Evolutionary conservation across 371 early-diverging fungal genomes (phyloP), one percentile per base, ranked within the genome.

Genomic region (Cokeromyces recurvatus): DNA sequence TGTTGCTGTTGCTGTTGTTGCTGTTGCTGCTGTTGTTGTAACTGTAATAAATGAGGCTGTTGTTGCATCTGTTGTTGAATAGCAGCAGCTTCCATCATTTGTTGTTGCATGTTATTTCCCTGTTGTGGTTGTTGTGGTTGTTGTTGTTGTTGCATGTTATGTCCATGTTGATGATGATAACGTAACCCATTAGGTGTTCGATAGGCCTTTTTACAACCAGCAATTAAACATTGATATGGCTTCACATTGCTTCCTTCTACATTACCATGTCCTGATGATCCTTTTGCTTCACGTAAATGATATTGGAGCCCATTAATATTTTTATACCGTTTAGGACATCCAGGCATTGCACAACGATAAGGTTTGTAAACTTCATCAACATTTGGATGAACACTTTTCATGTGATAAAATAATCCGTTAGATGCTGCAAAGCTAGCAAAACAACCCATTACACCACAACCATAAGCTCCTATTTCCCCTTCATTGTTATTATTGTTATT

Each of bases 231-330:
- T 43, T 64, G 59, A 44, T 51, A 67, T n/a, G 63, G 55, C 38
- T 59, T 68, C 36, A 24, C 60, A 39, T 45, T 62, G 20, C 51
- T 36, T 20, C 38, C 41, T 22, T 32, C 24, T 23, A 40, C n/a
- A 8, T 48, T 34, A 3, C 66, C 69, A 50, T 74, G 74, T 2
- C 71, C 68, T 14, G 78, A 75, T 2, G 82, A 71, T 3, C 80
- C 81, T 45, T 84, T 84, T 29, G 90, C 86, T 43, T 89, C 85
- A 41, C 85, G 79, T 29, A 95, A 71, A 56, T 95, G 96, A 66
- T 95, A 95, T 58, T 92, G 90, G 7, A 99, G 78, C 5, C 99
- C 99, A 53, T 93, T 97, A 53, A 91, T 81, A 66, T 97, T 97
- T 64, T 97, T 97, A 78, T 98, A 99, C 17, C 80, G 66, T 54